Conservation (phyloP, 768 basidiomycete species). For the Naematelia aurantialba region DNA sequence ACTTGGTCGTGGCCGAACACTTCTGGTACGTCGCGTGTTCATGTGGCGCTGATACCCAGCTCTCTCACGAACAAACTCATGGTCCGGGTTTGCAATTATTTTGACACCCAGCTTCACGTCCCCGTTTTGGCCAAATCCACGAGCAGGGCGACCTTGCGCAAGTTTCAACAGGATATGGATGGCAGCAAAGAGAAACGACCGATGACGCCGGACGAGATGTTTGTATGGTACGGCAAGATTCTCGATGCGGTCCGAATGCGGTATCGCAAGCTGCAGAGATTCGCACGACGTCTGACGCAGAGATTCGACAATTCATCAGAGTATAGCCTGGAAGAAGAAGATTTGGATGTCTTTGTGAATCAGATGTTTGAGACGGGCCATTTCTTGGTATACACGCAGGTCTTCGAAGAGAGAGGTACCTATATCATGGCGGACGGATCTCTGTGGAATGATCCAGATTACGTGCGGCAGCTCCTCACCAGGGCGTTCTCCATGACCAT, state of each 20-base stretch:
- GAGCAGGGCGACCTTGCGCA: background rate
- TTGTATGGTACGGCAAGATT: slow-evolving; percentile 86
- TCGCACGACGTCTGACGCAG: slow-evolving; percentile 73
- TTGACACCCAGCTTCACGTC: slow-evolving; percentile 81
- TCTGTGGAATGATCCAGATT: slow-evolving; percentile 69
- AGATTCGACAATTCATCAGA: slow-evolving; percentile 66
- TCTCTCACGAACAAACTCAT: slow-evolving; percentile 88
- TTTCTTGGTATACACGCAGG: slow-evolving; percentile 85
- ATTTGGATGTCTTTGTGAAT: slow-evolving; percentile 53
- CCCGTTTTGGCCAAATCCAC: slow-evolving; percentile 22
- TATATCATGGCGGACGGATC: slow-evolving; percentile 81
- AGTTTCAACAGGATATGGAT: background rate
- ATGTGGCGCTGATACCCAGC: slow-evolving; percentile 53
- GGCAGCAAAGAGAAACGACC: slow-evolving; percentile 13
- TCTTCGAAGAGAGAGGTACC: slow-evolving; percentile 80
- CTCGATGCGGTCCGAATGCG: slow-evolving; percentile 86
- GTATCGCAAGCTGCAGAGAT: slow-evolving; percentile 89
- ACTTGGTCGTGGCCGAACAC: slow-evolving; percentile 87
- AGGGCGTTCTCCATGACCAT: slow-evolving; percentile 62
- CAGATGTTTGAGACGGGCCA: slow-evolving; percentile 78
- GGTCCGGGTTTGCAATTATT: slow-evolving; percentile 87
- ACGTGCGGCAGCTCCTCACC: slow-evolving; percentile 72
- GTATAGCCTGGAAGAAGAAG: slow-evolving; percentile 37
- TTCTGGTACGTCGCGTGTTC: slow-evolving; percentile 64
- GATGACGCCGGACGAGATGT: slow-evolving; percentile 78